Evolutionary conservation across 2,329 filamentous ascomycete species (phyloP).

Genomic region (Furcasterigmium furcatum): DNA sequence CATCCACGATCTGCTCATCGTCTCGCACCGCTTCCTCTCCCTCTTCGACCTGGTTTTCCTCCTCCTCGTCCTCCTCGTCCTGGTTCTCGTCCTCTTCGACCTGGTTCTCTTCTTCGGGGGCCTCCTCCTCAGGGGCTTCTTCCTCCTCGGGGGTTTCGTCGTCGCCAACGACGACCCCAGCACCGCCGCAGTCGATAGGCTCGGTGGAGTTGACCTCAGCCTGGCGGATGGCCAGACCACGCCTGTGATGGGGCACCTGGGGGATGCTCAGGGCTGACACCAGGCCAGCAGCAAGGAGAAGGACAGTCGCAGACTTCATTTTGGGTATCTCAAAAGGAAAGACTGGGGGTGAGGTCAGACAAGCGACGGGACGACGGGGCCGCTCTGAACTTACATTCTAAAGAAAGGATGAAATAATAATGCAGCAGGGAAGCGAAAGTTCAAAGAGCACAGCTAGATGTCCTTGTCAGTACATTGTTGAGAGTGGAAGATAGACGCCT

Average conservation of each 20-base stretch:
- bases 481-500: too few species aligned
- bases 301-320: conserved; percentile 23
- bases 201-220: neutral
- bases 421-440: neutral
- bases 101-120: conserved; percentile 7
- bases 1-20: conserved; percentile 6
- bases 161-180: conserved; percentile 1
- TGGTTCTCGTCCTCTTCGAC: conserved; percentile 8
- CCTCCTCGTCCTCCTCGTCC: conserved; percentile 19
- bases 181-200: conserved; percentile 1
- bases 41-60: conserved; percentile 20
- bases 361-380: neutral
- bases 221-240: conserved; percentile 1
- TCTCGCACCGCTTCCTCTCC: conserved; percentile 1
- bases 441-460: neutral
- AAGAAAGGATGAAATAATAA: neutral
- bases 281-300: conserved; percentile 24
- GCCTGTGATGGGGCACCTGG: conserved; percentile 4
- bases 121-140: conserved; percentile 8
- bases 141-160: conserved; percentile 2
- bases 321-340: conserved; percentile 1
- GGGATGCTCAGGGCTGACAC: conserved; percentile 23
- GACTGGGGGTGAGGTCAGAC: neutral
- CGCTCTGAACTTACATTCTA: neutral
- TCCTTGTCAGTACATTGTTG: conserved; percentile 1